These are phyloP conservation scores for Filosporella fistucella DNA, from an alignment of 495 filamentous ascomycete species.

Conservation along the genomic window DNA sequence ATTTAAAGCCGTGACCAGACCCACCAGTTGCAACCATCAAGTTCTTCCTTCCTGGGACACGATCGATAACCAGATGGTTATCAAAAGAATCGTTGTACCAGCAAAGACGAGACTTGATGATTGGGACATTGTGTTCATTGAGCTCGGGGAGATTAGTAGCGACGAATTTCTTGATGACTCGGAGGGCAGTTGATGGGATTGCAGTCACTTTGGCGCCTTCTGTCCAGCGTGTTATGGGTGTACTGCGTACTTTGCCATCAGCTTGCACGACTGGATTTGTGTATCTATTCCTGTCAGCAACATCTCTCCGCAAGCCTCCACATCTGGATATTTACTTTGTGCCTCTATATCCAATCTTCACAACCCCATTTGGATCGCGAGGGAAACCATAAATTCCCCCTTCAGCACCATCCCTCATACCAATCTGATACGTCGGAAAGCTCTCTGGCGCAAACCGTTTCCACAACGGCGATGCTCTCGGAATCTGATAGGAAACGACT, in stretches of 20 bases:
- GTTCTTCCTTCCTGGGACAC: not conserved
- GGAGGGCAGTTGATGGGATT: slow-evolving; percentile 4
- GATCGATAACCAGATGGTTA: slow-evolving; percentile 1
- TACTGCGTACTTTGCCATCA: slow-evolving; percentile 29
- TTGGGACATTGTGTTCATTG: slow-evolving; percentile 11
- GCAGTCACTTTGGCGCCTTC: slow-evolving; percentile 18
- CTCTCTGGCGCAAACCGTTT: slow-evolving; percentile 28
- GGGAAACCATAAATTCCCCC: slow-evolving; percentile 38
- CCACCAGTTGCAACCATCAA: slow-evolving; percentile 1
- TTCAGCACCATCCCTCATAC: slow-evolving; percentile 28
- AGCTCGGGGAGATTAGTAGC: slow-evolving; percentile 32
- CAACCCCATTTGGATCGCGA: slow-evolving; percentile 28
- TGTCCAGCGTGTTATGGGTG: slow-evolving; percentile 32
- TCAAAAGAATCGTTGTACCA: slow-evolving; percentile 7
- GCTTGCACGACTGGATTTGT: slow-evolving; percentile 24
- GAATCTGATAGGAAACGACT: slow-evolving; percentile 31
- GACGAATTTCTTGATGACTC: slow-evolving; percentile 29
- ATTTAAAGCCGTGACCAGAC: slow-evolving; percentile 6
- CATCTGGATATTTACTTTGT: too few relatives aligned
- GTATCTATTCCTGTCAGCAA: too few relatives aligned
- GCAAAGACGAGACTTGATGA: slow-evolving; percentile 23
- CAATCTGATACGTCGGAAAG: slow-evolving; percentile 31
- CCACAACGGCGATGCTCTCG: slow-evolving; percentile 25
- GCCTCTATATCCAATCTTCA: slow-evolving; percentile 42
- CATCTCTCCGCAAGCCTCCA: too few relatives aligned